These are phyloP conservation scores for Candida orba DNA, from an alignment of 805 yeast species.

Conservation along the genomic window DNA sequence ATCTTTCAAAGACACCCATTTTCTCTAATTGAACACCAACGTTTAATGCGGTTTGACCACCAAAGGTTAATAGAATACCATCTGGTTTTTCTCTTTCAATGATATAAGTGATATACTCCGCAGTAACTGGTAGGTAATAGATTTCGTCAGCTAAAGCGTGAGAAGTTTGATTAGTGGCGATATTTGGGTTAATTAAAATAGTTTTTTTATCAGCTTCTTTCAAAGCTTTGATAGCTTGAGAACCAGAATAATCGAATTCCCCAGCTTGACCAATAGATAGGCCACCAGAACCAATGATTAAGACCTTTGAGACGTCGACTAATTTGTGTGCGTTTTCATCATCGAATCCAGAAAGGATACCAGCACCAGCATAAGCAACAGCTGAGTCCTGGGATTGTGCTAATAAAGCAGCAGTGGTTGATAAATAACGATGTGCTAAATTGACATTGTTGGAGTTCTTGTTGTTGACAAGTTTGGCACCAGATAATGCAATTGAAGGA, in stretches of 20 bases:
- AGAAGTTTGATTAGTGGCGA: constrained; percentile 95
- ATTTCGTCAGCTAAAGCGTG: constrained; percentile 93
- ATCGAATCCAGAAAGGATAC: constrained; percentile 46
- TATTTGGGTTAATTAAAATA: constrained; percentile 88
- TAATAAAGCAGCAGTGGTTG: constrained; percentile 15
- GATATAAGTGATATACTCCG: constrained; percentile 91
- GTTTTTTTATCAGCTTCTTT: constrained; percentile 83
- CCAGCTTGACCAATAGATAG: constrained; percentile 97
- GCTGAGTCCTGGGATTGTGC: constrained; percentile 17
- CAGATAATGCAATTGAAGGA: constrained; percentile 9
- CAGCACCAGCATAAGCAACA: constrained; percentile 52
- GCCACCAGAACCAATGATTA: constrained; percentile 96
- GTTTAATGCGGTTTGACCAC: constrained; percentile 97
- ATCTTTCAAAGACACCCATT: constrained; percentile 88
- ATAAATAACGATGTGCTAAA: constrained; percentile 10
- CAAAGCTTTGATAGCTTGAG: constrained; percentile 94
- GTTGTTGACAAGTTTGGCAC: constrained; percentile 6
- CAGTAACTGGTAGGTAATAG: constrained; percentile 92
- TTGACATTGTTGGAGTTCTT: constrained; percentile 2
- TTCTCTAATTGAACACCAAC: constrained; percentile 93
- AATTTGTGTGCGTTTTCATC: constrained; percentile 57
- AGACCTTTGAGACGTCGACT: constrained; percentile 80
- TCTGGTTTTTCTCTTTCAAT: constrained; percentile 96
- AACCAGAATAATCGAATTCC: constrained; percentile 94
- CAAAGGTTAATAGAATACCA: constrained; percentile 91